A percentile compares a stretch with the other conserved stretches of the same genome.
Evolutionary conservation across 768 basidiomycete genomes (phyloP).

Genomic region (Cystobasidium ongulense): DNA sequence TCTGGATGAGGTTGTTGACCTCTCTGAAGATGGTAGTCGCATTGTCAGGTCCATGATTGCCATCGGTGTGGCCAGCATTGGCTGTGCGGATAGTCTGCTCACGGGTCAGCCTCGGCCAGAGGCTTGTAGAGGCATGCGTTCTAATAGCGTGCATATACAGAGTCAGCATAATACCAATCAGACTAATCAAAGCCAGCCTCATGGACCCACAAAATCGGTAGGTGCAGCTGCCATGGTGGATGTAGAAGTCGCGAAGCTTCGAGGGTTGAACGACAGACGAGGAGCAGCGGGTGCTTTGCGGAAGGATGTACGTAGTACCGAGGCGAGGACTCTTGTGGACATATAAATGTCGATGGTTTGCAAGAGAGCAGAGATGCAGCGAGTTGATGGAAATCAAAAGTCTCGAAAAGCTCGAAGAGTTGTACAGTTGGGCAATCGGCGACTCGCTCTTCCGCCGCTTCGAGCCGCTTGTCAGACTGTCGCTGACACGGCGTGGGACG

Average conservation of each 20-base stretch:
- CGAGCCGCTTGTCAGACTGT: too few relatives aligned
- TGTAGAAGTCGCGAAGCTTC: constrained; percentile 1
- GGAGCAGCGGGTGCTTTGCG: not conserved
- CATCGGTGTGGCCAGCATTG: not conserved
- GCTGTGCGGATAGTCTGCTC: constrained; percentile 2
- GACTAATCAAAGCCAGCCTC: not conserved
- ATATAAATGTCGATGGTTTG: not conserved
- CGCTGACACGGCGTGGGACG: too few relatives aligned
- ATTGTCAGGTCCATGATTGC: not conserved
- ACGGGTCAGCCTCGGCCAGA: constrained; percentile 46
- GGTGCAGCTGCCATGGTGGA: not conserved
- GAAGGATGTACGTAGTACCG: not conserved
- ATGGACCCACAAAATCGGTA: not conserved
- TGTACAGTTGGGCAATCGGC: not conserved
- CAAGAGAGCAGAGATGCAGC: not conserved
- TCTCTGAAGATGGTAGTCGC: constrained; percentile 47
- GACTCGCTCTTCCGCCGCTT: too few relatives aligned
- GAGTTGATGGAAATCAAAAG: not conserved
- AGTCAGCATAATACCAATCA: not conserved
- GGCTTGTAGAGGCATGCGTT: constrained; percentile 86
- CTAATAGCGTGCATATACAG: constrained; percentile 48
- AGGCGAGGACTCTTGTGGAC: not conserved
- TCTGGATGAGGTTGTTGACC: constrained; percentile 79
- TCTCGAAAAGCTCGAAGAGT: too few relatives aligned
- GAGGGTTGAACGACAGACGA: not conserved